These are phyloP conservation scores for Ogataea methanolica DNA, from an alignment of 805 yeast genomes.

Conservation along the genomic window DNA sequence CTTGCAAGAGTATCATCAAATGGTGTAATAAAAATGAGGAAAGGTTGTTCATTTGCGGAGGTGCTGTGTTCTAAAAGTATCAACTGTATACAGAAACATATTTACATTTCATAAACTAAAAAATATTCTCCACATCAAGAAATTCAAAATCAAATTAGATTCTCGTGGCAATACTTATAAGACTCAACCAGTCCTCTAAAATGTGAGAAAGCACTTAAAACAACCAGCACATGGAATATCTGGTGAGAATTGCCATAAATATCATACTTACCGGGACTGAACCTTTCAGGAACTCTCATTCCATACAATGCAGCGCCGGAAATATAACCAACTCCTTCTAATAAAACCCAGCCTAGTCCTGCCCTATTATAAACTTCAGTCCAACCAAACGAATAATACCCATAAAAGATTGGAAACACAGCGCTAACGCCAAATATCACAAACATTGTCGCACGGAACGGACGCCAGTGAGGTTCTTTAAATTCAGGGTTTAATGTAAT, in stretches of 20 bases:
- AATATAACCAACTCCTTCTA: conserved; percentile 74
- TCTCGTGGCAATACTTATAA: conserved; percentile 44
- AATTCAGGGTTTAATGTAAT: conserved; percentile 65
- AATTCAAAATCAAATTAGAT: conserved; percentile 2
- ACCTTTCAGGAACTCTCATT: conserved; percentile 69
- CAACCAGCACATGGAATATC: conserved; percentile 74
- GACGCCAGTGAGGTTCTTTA: conserved; percentile 66
- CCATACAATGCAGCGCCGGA: conserved; percentile 80
- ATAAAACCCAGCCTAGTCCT: conserved; percentile 55
- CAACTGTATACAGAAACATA: too few relatives aligned
- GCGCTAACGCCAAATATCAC: conserved; percentile 79
- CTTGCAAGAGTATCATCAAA: conserved; percentile 58
- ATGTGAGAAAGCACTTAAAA: conserved; percentile 72
- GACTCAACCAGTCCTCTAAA: conserved; percentile 56
- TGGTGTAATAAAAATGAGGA: conserved; percentile 77
- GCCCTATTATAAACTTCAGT: conserved; percentile 45
- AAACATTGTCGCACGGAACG: conserved; percentile 74
- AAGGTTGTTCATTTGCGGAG: conserved; percentile 69
- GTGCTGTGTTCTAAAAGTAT: conserved; percentile 49
- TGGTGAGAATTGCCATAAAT: conserved; percentile 81
- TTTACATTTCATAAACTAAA: neutral
- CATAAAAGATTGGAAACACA: conserved; percentile 59
- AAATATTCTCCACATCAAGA: conserved; percentile 1
- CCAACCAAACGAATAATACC: conserved; percentile 45
- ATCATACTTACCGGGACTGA: conserved; percentile 60